Percentiles rank a stretch among this genome's conserved stretches.
phyloP scores from a whole-genome alignment of 768 basidiomycete genomes.

The Tephrocybe sp. region DNA sequence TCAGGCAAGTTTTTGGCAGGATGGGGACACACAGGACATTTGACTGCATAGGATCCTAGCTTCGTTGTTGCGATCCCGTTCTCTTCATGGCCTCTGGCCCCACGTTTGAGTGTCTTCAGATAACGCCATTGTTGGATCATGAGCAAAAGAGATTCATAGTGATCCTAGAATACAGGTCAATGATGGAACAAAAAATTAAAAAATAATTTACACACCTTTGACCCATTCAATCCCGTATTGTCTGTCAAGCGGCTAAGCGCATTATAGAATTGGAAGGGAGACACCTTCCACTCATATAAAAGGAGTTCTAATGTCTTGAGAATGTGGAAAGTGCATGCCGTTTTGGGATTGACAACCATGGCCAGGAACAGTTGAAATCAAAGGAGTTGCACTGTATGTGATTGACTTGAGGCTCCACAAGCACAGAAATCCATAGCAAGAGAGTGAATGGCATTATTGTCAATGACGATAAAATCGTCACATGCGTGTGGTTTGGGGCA shows the following conservation, averaged over 20 bases:
- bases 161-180: neutral
- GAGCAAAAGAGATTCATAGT: neutral
- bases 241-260: slow-evolving; percentile 6
- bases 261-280: slow-evolving; percentile 12
- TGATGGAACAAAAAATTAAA: too few relatives aligned
- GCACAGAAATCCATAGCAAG: slow-evolving; percentile 31
- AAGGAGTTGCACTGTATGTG: slow-evolving; percentile 21
- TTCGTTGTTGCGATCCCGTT: slow-evolving; percentile 11
- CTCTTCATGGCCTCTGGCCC: slow-evolving; percentile 13
- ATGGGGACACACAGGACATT: slow-evolving; percentile 28
- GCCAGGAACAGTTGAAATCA: slow-evolving; percentile 3
- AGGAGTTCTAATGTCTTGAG: slow-evolving; percentile 12
- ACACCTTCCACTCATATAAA: slow-evolving; percentile 11
- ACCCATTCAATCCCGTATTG: slow-evolving; percentile 15
- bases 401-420: slow-evolving; percentile 19
- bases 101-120: slow-evolving; percentile 14
- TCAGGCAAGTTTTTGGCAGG: slow-evolving; percentile 23
- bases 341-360: slow-evolving; percentile 3
- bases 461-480: slow-evolving; percentile 30
- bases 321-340: slow-evolving; percentile 7
- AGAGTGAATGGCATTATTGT: slow-evolving; percentile 29
- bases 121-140: slow-evolving; percentile 14
- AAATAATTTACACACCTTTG: too few relatives aligned
- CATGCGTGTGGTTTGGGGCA: slow-evolving; percentile 15
- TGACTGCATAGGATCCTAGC: slow-evolving; percentile 20